Evolutionary conservation across 441 rosid species (phyloP).

Genomic region (Brassica hybrid): DNA sequence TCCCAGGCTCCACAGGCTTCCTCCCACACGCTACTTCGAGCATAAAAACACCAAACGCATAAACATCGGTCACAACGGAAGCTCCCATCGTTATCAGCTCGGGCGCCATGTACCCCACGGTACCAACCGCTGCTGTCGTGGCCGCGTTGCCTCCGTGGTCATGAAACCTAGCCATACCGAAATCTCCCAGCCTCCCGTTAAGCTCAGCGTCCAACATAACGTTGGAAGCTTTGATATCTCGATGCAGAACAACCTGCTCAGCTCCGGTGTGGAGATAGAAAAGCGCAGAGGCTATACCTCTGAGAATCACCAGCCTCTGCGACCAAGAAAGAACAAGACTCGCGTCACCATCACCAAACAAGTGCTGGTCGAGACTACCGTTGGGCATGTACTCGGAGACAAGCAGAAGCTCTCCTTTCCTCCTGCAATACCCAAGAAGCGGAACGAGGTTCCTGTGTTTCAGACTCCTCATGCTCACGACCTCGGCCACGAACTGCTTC

Average conservation of each 20-base stretch:
- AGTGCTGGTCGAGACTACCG: slow-evolving; percentile 58
- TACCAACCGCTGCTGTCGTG: slow-evolving; percentile 63
- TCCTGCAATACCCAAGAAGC: slow-evolving; percentile 65
- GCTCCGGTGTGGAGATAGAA: slow-evolving; percentile 71
- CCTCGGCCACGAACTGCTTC: slow-evolving; percentile 69
- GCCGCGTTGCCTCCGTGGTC: slow-evolving; percentile 53
- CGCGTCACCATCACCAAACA: slow-evolving; percentile 34
- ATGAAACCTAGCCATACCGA: slow-evolving; percentile 70
- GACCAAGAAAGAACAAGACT: slow-evolving; percentile 47
- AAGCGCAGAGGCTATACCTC: slow-evolving; percentile 58
- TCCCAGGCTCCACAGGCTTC: slow-evolving; percentile 51
- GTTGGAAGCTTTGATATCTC: slow-evolving; percentile 71
- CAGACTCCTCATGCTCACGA: slow-evolving; percentile 56
- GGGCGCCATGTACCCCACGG: slow-evolving; percentile 67
- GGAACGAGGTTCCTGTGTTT: slow-evolving; percentile 64
- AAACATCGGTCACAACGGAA: slow-evolving; percentile 56
- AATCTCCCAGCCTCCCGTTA: slow-evolving; percentile 63
- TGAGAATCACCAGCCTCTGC: slow-evolving; percentile 53
- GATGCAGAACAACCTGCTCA: slow-evolving; percentile 67
- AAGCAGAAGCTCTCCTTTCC: slow-evolving; percentile 57
- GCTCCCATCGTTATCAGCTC: slow-evolving; percentile 59
- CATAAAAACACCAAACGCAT: slow-evolving; percentile 65
- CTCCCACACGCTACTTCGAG: slow-evolving; percentile 75
- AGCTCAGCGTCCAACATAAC: slow-evolving; percentile 56
- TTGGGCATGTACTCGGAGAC: slow-evolving; percentile 66